Evolutionary conservation across 257 asterid genomes (phyloP).

Genomic region (Gardenia jasminoides): DNA sequence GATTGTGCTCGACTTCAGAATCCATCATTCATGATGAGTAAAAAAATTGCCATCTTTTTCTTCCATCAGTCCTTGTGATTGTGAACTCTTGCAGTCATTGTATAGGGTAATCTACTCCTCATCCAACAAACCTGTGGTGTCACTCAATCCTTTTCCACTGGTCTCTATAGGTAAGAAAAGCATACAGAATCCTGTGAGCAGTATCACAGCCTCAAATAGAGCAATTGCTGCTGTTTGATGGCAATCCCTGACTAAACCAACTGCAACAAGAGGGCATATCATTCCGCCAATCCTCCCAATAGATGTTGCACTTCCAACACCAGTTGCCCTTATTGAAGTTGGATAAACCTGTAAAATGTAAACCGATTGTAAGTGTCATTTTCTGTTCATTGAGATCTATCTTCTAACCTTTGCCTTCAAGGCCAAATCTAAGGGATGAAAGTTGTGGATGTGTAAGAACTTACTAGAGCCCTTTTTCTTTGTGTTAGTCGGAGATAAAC

Average conservation of each 20-base stretch:
- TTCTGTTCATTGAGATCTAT: no score
- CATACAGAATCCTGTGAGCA: constrained; percentile 54
- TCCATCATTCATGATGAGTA: no score
- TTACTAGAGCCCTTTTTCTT: background rate
- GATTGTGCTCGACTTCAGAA: no score
- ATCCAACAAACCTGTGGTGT: constrained; percentile 15
- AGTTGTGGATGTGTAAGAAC: background rate
- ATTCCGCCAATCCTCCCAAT: constrained; percentile 83
- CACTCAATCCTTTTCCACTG: constrained; percentile 51
- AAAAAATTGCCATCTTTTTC: no score
- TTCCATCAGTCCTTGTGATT: no score
- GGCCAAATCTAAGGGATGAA: background rate
- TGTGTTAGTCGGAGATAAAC: background rate
- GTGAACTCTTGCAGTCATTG: background rate
- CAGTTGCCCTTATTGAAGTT: constrained; percentile 72
- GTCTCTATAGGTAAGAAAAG: constrained; percentile 63
- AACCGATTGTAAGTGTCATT: no score
- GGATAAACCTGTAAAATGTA: constrained; percentile 62
- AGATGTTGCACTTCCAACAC: constrained; percentile 62
- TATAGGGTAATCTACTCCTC: background rate
- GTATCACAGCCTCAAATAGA: constrained; percentile 50
- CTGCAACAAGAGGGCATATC: constrained; percentile 77
- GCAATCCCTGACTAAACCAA: constrained; percentile 64
- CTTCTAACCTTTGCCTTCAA: background rate
- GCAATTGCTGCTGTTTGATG: constrained; percentile 56